Evolutionary conservation across 176 grass and related monocot species (phyloP).

Genomic region (Rhynchospora breviuscula): DNA sequence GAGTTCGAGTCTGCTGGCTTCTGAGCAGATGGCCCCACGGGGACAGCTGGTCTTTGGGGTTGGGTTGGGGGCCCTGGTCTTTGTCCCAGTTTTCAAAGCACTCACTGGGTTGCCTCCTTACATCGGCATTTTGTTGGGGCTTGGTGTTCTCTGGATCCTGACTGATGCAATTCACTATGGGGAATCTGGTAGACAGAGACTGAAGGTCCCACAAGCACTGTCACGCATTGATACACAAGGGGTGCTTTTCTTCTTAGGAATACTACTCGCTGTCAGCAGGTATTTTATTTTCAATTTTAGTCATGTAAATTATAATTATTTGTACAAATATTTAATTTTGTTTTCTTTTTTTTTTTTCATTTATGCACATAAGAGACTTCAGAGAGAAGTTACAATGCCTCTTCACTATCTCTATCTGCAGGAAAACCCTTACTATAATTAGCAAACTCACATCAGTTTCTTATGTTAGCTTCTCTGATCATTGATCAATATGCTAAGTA

Average conservation of each 20-base stretch:
- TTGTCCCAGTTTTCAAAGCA: slow-evolving; percentile 81
- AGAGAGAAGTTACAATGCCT: background rate
- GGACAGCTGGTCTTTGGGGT: slow-evolving; percentile 81
- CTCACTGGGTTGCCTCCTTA: slow-evolving; percentile 87
- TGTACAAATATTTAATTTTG: background rate
- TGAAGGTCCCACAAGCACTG: slow-evolving; percentile 91
- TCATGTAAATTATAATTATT: background rate
- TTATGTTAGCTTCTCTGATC: background rate
- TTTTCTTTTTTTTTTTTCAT: background rate
- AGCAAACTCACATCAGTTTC: background rate
- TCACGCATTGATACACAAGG: slow-evolving; percentile 94
- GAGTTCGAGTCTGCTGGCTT: slow-evolving; percentile 48
- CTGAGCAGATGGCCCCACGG: slow-evolving; percentile 91
- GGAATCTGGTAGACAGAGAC: slow-evolving; percentile 62
- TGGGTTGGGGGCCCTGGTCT: slow-evolving; percentile 73
- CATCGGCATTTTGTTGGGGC: slow-evolving; percentile 86
- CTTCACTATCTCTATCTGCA: background rate
- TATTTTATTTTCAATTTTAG: slow-evolving; percentile 18
- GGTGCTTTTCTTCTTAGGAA: slow-evolving; percentile 90
- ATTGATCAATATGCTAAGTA: background rate
- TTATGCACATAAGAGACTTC: background rate
- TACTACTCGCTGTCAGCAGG: slow-evolving; percentile 81
- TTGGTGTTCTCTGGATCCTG: slow-evolving; percentile 83
- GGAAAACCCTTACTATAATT: background rate
- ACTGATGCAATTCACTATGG: slow-evolving; percentile 94